Conservation (phyloP, 176 grass and related monocot species). For the Alopecurus myosuroides region DNA sequence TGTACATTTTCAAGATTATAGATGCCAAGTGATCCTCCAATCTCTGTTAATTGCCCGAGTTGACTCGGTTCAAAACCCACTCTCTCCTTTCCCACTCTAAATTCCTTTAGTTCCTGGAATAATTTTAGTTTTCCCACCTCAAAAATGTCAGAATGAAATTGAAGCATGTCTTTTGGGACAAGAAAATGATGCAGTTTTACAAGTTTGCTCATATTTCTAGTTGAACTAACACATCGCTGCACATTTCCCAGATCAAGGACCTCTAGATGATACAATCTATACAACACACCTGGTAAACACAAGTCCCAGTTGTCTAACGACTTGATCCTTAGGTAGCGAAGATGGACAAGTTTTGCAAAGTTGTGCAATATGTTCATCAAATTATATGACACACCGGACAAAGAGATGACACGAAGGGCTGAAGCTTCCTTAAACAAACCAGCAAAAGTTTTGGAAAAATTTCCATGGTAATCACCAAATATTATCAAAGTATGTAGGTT, state of each 20-base stretch:
- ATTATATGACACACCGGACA: background rate
- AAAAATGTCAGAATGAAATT: background rate
- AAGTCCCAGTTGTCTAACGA: background rate
- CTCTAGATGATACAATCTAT: background rate
- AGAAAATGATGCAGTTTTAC: background rate
- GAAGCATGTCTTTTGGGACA: fast-evolving
- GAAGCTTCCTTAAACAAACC: background rate
- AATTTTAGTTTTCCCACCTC: background rate
- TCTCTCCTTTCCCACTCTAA: background rate
- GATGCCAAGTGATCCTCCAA: background rate
- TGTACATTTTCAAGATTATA: background rate
- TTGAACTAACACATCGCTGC: fast-evolving
- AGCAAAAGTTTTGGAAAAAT: background rate
- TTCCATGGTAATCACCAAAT: background rate
- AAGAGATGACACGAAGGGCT: background rate
- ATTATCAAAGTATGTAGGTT: conserved; percentile 22
- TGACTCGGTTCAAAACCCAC: background rate
- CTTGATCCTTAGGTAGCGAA: conserved; percentile 1
- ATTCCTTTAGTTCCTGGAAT: background rate
- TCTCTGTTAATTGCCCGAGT: background rate
- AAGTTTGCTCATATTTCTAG: background rate
- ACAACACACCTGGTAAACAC: background rate
- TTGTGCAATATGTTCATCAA: background rate
- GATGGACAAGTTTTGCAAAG: background rate
- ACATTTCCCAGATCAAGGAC: background rate